Conservation (phyloP, 2,329 filamentous ascomycete genomes). For the Capronia americana region DNA sequence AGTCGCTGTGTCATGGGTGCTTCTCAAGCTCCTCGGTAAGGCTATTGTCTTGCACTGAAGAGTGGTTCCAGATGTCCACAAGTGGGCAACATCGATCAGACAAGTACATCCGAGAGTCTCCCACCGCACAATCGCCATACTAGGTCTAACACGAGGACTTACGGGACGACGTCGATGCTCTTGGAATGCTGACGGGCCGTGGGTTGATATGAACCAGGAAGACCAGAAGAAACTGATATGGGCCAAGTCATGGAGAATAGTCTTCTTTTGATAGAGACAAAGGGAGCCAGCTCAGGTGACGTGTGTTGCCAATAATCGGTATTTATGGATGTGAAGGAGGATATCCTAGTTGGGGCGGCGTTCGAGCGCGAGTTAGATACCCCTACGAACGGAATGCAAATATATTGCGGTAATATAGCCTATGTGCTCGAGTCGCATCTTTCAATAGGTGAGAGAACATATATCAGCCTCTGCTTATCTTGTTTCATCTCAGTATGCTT, state of each 20-base stretch:
- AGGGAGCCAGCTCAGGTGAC: not conserved
- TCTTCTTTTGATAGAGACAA: not conserved
- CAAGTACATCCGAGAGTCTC: not conserved
- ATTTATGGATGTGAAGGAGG: not conserved
- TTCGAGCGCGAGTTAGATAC: not conserved
- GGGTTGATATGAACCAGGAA: not conserved
- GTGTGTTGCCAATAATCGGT: not conserved
- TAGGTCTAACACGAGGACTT: not conserved
- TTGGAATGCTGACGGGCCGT: not conserved
- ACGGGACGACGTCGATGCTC: not conserved
- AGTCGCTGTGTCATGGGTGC: not conserved
- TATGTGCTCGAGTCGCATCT: not conserved
- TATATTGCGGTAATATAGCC: not conserved
- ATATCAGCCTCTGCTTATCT: not conserved
- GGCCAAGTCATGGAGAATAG: not conserved
- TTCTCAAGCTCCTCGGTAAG: conserved; percentile 1
- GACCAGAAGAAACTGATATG: not conserved
- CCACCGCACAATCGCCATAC: not conserved
- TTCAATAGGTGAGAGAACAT: not conserved
- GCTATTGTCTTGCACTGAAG: not conserved
- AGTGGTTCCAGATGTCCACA: not conserved
- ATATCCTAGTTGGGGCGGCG: not conserved
- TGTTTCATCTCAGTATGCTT: not conserved
- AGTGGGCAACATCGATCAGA: not conserved
- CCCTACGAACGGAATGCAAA: not conserved